These are phyloP conservation scores for Helminthosporium solani DNA, from an alignment of 2,329 filamentous ascomycete species.

Conservation along the genomic window DNA sequence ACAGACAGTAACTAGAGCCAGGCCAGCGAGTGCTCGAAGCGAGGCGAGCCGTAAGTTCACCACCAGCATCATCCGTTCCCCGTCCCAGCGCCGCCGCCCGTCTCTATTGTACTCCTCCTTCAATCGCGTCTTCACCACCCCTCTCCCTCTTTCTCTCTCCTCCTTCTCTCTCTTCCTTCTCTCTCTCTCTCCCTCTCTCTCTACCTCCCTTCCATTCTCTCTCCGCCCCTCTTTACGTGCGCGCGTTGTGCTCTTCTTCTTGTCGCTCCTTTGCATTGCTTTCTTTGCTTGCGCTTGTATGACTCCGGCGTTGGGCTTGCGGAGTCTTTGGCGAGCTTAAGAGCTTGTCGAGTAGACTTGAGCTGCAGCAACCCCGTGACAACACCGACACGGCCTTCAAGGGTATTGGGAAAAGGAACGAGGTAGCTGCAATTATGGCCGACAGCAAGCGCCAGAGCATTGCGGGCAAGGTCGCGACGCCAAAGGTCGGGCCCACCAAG, in stretches of 20 bases:
- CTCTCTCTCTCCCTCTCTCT: constrained; percentile 3
- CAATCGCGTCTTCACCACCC: too few relatives aligned
- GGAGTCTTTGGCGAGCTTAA: constrained; percentile 28
- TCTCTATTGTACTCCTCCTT: too few relatives aligned
- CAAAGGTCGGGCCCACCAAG: constrained; percentile 48
- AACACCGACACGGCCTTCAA: constrained; percentile 2
- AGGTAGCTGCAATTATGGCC: constrained; percentile 46
- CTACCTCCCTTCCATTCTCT: constrained; percentile 11
- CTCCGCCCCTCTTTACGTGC: constrained; percentile 24
- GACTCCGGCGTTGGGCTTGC: constrained; percentile 32
- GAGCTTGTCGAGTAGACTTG: constrained; percentile 15
- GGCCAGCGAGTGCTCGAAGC: constrained; percentile 9
- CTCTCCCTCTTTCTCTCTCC: too few relatives aligned
- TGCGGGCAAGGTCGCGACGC: constrained; percentile 55
- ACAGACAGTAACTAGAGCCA: too few relatives aligned
- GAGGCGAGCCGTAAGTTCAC: constrained; percentile 11
- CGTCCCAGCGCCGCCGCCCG: constrained; percentile 4
- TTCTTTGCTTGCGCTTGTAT: constrained; percentile 31
- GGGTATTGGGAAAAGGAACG: background rate
- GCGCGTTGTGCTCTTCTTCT: constrained; percentile 31
- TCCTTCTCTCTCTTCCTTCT: too few relatives aligned
- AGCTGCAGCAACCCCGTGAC: constrained; percentile 5
- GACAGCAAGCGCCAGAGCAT: constrained; percentile 60
- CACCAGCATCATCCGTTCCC: constrained; percentile 14
- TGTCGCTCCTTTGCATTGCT: constrained; percentile 44